Base-by-base conservation (phyloP, 441 rosid species). In the Erysimum pusillum region DNA sequence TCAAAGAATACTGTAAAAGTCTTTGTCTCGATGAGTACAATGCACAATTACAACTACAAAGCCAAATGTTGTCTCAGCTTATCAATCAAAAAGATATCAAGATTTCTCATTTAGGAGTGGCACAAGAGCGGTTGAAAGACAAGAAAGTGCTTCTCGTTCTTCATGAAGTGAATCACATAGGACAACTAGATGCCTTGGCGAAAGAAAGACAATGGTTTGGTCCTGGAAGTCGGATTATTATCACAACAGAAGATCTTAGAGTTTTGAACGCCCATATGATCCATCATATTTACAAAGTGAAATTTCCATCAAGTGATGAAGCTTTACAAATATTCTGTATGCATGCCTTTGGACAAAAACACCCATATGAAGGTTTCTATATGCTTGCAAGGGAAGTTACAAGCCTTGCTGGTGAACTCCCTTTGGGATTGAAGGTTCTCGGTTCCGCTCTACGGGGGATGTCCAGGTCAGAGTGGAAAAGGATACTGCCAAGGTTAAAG, bases 321-420 rank as follows among this genome's bases (percentile, higher is more conserved):
- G 48, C 66, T 36, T 20, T 38, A 36, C 3, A 36, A 11, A 60
- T 60, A 5, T 60, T 60, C 2, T 60, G 65, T 57, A 57, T n/a
- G 20, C 0, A 57, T 57, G 63, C 63, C 14, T 58, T 58, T 58
- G 25, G 44, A 34, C 0, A 15, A 9, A 34, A 58, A 4, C 12
- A 35, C 14, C 63, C 63, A 5, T 0, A 58, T 2, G n/a, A 15
- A 2, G 49, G 66, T 39, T 61, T 61, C 12, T 4, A 1, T 6
- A 17, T 20, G 18, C 49, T 61, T 61, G 34, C 66, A 6, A 0
- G 0, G 17, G 12, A 12, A 20, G 46, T 20, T 7, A 3, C 3
- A 4, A 0, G 0, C 1, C 34, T 61, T 61, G 48, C 66, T 7
- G 66, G 35, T 3, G 0, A 20, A 7, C 66, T 61, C n/a, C 49